These are phyloP conservation scores for Glebionis coronaria DNA, from an alignment of 129 eudicot genomes.

Conservation along the genomic window DNA sequence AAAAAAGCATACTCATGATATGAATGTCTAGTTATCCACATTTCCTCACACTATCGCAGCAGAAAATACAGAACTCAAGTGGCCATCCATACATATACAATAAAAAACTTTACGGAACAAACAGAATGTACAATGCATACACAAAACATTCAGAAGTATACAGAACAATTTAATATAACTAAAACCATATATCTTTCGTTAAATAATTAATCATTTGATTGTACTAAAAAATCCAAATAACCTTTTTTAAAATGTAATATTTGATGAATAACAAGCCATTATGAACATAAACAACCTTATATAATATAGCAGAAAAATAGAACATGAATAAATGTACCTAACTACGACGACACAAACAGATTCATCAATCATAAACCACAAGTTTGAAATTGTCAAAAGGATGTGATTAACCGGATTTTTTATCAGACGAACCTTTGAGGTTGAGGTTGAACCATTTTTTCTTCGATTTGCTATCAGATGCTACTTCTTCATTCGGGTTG, in stretches of 20 bases:
- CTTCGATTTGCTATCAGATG: conserved; percentile 63
- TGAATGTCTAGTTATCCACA: too few relatives aligned
- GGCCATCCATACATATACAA: too few relatives aligned
- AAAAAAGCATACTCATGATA: too few relatives aligned
- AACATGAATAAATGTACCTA: background rate
- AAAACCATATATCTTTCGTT: too few relatives aligned
- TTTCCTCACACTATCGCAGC: too few relatives aligned
- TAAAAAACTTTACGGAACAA: too few relatives aligned
- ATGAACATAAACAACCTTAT: conserved; percentile 28
- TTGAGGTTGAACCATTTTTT: conserved; percentile 82
- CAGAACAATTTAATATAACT: too few relatives aligned
- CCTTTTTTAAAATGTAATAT: background rate
- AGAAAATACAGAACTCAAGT: too few relatives aligned
- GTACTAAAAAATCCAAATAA: too few relatives aligned
- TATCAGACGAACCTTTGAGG: conserved; percentile 69
- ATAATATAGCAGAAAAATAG: conserved; percentile 9
- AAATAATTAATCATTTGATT: too few relatives aligned
- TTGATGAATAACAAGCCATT: conserved; percentile 22
- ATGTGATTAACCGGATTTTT: conserved; percentile 31
- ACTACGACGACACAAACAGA: conserved; percentile 7
- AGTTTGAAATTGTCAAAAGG: conserved; percentile 1
- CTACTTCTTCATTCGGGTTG: conserved; percentile 69
- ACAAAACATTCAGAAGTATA: too few relatives aligned
- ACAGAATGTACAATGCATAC: too few relatives aligned
- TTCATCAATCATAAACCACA: conserved; percentile 18